Evolutionary conservation across 495 filamentous ascomycete species (phyloP).

Genomic region (Glarea lozoyensis): DNA sequence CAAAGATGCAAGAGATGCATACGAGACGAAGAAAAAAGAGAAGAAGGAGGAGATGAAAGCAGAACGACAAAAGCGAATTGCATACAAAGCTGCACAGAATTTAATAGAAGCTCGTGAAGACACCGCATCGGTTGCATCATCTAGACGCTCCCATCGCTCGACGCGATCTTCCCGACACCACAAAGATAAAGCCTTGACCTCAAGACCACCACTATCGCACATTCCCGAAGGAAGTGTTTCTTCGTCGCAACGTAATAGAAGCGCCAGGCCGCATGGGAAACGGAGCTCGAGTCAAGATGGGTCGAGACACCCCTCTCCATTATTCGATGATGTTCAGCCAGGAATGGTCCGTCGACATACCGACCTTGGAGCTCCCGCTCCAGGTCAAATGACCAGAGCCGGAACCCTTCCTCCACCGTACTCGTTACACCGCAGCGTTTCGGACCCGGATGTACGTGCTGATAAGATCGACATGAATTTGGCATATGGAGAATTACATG

Average conservation of each 20-base stretch:
- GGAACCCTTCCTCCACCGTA: constrained; percentile 16
- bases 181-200: constrained; percentile 7
- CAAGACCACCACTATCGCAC: constrained; percentile 15
- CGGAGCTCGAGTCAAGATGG: not conserved
- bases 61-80: constrained; percentile 45
- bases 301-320: constrained; percentile 27
- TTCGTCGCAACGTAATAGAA: constrained; percentile 13
- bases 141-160: constrained; percentile 23
- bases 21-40: constrained; percentile 73
- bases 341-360: constrained; percentile 19
- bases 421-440: constrained; percentile 22
- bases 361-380: constrained; percentile 8
- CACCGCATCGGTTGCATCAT: constrained; percentile 31
- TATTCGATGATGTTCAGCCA: constrained; percentile 26
- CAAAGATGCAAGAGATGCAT: constrained; percentile 79
- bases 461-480: constrained; percentile 77
- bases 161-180: constrained; percentile 8
- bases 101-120: constrained; percentile 22
- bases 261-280: constrained; percentile 11
- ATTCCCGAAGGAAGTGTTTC: constrained; percentile 18
- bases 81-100: constrained; percentile 20
- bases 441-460: constrained; percentile 30
- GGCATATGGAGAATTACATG: constrained; percentile 61
- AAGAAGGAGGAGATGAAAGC: constrained; percentile 69
- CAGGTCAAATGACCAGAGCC: constrained; percentile 22